phyloP scores from a whole-genome alignment of 192 early-diverging fungal genomes.

The Cladochytrium replicatum region DNA sequence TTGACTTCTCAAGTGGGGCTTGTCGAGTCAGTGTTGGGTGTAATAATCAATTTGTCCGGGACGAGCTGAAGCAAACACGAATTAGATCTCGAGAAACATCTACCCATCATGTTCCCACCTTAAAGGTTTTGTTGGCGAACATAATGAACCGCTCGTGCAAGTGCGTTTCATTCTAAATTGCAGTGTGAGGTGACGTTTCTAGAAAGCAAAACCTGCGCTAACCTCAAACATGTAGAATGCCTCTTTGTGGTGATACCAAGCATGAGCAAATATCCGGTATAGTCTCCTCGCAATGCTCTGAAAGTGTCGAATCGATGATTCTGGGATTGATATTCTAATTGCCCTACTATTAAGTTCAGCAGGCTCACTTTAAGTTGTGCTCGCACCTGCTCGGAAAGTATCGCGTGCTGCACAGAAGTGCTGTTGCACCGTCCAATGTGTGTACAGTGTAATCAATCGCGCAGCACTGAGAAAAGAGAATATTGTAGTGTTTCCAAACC shows the following conservation, averaged over 20 bases:
- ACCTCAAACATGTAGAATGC: conserved; percentile 82
- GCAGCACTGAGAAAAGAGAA: conserved; percentile 47
- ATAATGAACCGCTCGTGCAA: conserved; percentile 65
- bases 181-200: not conserved
- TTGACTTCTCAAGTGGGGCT: too few relatives aligned
- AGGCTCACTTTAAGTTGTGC: not conserved
- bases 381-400: conserved; percentile 65
- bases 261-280: conserved; percentile 95
- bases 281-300: conserved; percentile 80
- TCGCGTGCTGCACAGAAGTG: conserved; percentile 63
- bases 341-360: not conserved
- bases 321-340: conserved; percentile 34
- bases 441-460: conserved; percentile 91
- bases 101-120: conserved; percentile 3
- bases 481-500: not conserved
- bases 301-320: conserved; percentile 73
- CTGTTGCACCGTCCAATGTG: conserved; percentile 81
- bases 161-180: conserved; percentile 49
- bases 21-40: too few relatives aligned
- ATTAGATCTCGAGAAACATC: not conserved
- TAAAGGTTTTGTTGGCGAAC: conserved; percentile 48
- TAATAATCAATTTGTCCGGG: conserved; percentile 60
- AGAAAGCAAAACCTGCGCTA: not conserved
- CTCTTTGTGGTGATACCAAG: conserved; percentile 86
- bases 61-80: conserved; percentile 32